Conservation (phyloP, 2,329 filamentous ascomycete genomes). For the Delphinella strobiligena region DNA sequence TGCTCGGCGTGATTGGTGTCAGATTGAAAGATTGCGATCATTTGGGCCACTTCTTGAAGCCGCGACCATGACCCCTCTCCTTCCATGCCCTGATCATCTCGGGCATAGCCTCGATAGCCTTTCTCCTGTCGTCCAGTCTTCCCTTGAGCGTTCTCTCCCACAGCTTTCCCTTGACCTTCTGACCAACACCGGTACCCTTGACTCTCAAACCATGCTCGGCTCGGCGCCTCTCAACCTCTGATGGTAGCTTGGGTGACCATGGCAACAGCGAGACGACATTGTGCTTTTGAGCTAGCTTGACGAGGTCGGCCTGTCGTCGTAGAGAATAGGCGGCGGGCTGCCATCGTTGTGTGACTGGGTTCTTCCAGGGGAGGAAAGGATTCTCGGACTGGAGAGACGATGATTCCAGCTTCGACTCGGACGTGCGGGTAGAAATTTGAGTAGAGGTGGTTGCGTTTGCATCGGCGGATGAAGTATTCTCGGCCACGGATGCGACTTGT, state of each 20-base stretch:
- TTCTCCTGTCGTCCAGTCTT: slow-evolving; percentile 34
- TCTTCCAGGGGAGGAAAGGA: slow-evolving; percentile 71
- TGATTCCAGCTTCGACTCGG: slow-evolving; percentile 18
- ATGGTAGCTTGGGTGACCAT: slow-evolving; percentile 26
- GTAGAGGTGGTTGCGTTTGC: slow-evolving; percentile 21
- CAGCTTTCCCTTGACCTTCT: slow-evolving; percentile 88
- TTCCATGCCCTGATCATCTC: slow-evolving; percentile 88
- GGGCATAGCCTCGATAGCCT: slow-evolving; percentile 55
- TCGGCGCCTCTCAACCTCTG: slow-evolving; percentile 55
- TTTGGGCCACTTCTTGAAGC: slow-evolving; percentile 65
- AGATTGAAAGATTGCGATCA: slow-evolving; percentile 14
- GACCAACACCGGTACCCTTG: slow-evolving; percentile 76
- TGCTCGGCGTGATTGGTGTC: too few relatives aligned
- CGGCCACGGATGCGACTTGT: slow-evolving; percentile 16
- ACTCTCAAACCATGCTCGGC: slow-evolving; percentile 72
- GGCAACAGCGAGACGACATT: slow-evolving; percentile 23
- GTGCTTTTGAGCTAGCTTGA: slow-evolving; percentile 64
- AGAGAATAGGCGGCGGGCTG: slow-evolving; percentile 73
- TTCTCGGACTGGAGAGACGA: slow-evolving; percentile 36
- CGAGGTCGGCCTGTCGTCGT: slow-evolving; percentile 78
- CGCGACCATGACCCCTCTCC: slow-evolving; percentile 66
- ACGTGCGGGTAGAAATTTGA: slow-evolving; percentile 29
- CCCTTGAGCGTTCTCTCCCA: slow-evolving; percentile 79
- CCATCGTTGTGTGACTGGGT: slow-evolving; percentile 70
- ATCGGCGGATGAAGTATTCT: slow-evolving; percentile 31